Base-by-base conservation (phyloP, 176 grass and related monocot species). In the Thinopyrum elongatum region DNA sequence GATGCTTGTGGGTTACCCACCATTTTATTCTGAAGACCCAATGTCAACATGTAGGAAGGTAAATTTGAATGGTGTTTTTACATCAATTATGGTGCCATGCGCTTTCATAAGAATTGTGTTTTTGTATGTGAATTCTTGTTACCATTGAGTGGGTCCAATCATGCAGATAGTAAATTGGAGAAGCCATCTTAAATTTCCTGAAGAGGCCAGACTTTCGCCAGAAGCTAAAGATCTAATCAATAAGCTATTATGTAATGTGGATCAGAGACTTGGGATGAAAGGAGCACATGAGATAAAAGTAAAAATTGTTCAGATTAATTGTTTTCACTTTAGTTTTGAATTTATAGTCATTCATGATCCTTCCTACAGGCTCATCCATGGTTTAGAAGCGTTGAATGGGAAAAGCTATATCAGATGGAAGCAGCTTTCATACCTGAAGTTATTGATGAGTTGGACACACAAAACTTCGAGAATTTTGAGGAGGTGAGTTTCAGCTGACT, bases 41-140 rank as follows among this genome's bases (percentile, higher is more conserved):
- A 95, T 98, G 91, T 89, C 92, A 38, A 98, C 96, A 46, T 98
- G 93, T 73, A 92, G 90, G 75, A 98, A 98, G 96, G 96, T 98
- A 67, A 58, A 38, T 46, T 80, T 63, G 65, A 19, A 2, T 86
- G 66, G 30, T 90, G 4, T 57, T 83, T 10, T 58, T 62, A 65
- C 44, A 57, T 35, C 71, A 72, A 29, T 47, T 65, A 67, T 66
- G 21, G 53, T 9, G 7, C 8, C 81, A 80, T 76, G 36, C 38
- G 3, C 42, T 79, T 79, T 10, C 0, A 3, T 10, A 59, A 61
- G n/a, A 79, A 34, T 12, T 80, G 9, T 44, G 13, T 17, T 42
- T 78, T 83, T 78, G 10, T 65, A n/a, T 41, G n/a, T 72, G 27
- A 66, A 68, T 69, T 67, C 8, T 84, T 68, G 47, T 80, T 68